Evolutionary conservation across 1,284 basidiomycete genomes (phyloP), one percentile per base, ranked within the genome.

Genomic region (Phenoliferia sp.): DNA sequence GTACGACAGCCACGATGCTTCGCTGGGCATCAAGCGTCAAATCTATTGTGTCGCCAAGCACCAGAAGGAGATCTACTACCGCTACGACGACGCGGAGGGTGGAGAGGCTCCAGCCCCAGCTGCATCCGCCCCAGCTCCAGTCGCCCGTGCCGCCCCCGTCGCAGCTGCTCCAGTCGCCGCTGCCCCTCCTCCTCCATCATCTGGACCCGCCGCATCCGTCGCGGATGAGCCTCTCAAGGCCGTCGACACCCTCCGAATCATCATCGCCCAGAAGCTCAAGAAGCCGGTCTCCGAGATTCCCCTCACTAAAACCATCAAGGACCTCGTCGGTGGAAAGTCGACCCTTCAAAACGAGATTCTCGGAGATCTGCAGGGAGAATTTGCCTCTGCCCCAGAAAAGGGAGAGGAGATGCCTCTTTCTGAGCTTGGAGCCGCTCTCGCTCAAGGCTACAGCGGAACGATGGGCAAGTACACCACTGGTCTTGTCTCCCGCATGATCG

Each of bases 201-300:
- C 76, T 48, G 87, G 85, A 3, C 86, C 87, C 26, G 90, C 85
- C 36, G 86, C 87, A 54, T 85, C 85, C 67, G 85, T 96, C 61
- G 89, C 94, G 34, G 95, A 99, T 75, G 90, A 85, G 59, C 95
- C 95, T 1, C 84, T 97, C 79, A 94, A 92, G 81, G 92, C 95
- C 7, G 83, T 89, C 75, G 95, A 99, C 73, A 90, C 95, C 33
- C 85, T 99, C 50, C 85, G 86, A 61, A 86, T 88, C 75, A 89
- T 99, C 79, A 89, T 99, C 68, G 93, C 95, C 1, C 95, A 99
- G 83, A 98, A 99, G 82, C 84, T 99, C 77, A 99, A 99, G 88
- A 99, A 98, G 84, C 86, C 84, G 69, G 85, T 94, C 44, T 85
- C 88, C 63, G 95, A 98, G 75, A 83, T 99, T 64, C 90, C 93